Base-by-base conservation (phyloP, 176 grass and related monocot genomes). In the Luzula sylvatica region DNA sequence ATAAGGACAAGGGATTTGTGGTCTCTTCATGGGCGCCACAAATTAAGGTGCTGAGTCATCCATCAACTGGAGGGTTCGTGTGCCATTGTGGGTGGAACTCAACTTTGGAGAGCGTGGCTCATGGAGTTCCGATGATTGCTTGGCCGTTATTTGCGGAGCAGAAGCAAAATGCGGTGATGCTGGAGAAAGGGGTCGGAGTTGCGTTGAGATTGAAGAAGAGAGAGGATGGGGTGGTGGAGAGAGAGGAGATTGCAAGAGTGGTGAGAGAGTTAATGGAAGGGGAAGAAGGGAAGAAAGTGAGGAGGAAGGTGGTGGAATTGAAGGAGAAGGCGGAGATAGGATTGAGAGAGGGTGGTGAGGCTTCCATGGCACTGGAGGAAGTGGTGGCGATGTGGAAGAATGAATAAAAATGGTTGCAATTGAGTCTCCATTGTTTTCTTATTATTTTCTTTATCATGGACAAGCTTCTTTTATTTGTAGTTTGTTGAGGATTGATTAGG, bases 41-140 rank as follows among this genome's bases (percentile, higher is more conserved):
- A 2, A 67, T 58, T 0, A 59, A 26, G 0, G 75, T 92, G 26
- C 68, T 92, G 1, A 45, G 42, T 0, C 87, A 92, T 6, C 15
- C 1, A 1, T 26, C 81, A 0, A 11, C 71, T 0, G 72, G 72
- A 0, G 78, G 80, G 4, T 92, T 81, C 0, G 6, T 92, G 5
- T 84, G 72, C 2, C 80, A 92, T 16, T 92, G 86, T n/a, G 86
- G 86, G 0, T 84, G 76, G 86, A 92, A 92, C 73, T 92, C 87
- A 0, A 16, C 29, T 0, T n/a, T 85, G 0, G 81, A 85, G 55
- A 69, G 72, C 0, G 17, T 85, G 1, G 26, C 50, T 0, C 45
- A 77, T 8, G 80, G 72, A 0, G 65, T 81, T 13, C 87, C 87
- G 0, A 92, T 92, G 68, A 43, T 92, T 1, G 76, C 81, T 0